These are phyloP conservation scores for Sporisorium exsertum DNA, from an alignment of 1,284 basidiomycete genomes.

Conservation along the genomic window DNA sequence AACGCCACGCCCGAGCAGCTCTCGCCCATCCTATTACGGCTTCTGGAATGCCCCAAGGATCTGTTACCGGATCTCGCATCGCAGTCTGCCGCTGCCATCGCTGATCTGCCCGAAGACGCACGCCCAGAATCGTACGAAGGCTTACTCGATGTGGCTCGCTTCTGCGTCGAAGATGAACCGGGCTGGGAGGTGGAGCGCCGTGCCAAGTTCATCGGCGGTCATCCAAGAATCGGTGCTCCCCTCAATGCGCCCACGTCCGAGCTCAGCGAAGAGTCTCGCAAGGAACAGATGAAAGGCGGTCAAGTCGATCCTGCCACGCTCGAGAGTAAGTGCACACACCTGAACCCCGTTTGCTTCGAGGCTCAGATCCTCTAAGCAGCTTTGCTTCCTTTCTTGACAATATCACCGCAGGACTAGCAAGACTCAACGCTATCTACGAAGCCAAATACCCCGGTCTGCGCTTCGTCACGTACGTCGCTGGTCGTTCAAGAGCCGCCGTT, in stretches of 20 bases:
- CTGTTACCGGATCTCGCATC: slow-evolving; percentile 42
- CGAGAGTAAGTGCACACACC: slow-evolving; percentile 32
- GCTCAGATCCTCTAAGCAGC: slow-evolving; percentile 1
- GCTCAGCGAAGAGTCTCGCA: slow-evolving; percentile 55
- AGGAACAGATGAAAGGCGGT: slow-evolving; percentile 57
- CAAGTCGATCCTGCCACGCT: slow-evolving; percentile 52
- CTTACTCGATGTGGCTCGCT: slow-evolving; percentile 66
- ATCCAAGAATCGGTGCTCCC: slow-evolving; percentile 58
- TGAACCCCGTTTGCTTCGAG: not conserved
- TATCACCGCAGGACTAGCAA: slow-evolving; percentile 43
- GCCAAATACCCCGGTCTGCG: slow-evolving; percentile 60
- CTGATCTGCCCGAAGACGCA: slow-evolving; percentile 59
- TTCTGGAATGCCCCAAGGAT: slow-evolving; percentile 49
- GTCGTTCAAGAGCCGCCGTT: slow-evolving; percentile 72
- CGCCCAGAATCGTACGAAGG: slow-evolving; percentile 65
- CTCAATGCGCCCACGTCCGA: slow-evolving; percentile 39
- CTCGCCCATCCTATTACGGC: slow-evolving; percentile 48
- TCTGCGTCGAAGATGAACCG: slow-evolving; percentile 68
- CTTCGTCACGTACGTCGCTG: slow-evolving; percentile 66
- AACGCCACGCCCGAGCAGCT: slow-evolving; percentile 49
- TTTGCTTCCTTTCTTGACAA: not conserved
- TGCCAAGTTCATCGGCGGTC: slow-evolving; percentile 54
- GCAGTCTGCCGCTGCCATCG: slow-evolving; percentile 58
- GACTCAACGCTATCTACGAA: slow-evolving; percentile 64
- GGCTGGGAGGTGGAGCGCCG: slow-evolving; percentile 54